Conservation (phyloP, 192 early-diverging fungal genomes). For the Diversispora epigaea region DNA sequence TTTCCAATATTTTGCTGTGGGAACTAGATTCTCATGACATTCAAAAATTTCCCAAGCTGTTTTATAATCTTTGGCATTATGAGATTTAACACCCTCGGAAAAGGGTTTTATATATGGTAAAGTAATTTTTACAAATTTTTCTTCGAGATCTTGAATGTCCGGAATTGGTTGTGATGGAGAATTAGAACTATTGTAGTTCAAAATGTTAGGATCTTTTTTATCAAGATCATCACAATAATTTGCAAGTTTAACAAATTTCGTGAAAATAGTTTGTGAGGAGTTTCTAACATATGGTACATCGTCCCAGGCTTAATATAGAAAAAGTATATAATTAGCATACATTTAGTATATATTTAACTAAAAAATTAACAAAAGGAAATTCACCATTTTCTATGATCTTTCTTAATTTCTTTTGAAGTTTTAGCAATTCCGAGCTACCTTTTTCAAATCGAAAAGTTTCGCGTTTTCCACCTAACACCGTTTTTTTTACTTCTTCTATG, state of each 20-base stretch:
- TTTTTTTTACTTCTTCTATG: background rate
- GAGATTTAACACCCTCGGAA: background rate
- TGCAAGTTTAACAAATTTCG: background rate
- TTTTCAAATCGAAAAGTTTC: background rate
- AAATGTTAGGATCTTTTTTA: no score
- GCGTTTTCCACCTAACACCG: conserved; percentile 12
- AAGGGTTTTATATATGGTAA: background rate
- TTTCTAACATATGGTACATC: background rate
- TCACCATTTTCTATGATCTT: background rate
- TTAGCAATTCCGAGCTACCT: background rate
- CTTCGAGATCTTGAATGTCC: no score
- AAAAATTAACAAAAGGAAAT: background rate
- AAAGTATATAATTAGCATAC: background rate
- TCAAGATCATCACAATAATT: no score
- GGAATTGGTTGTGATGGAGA: no score
- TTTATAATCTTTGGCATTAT: background rate
- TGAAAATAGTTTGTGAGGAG: background rate
- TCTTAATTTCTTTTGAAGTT: background rate
- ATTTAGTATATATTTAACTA: background rate
- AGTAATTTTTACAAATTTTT: no score
- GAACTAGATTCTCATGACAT: background rate
- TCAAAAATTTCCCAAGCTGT: conserved; percentile 5
- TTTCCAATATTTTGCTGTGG: conserved; percentile 3
- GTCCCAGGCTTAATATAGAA: conserved; percentile 10
- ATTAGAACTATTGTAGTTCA: no score